Conservation (phyloP, 441 rosid species). For the Cnidoscolus chayamansa region DNA sequence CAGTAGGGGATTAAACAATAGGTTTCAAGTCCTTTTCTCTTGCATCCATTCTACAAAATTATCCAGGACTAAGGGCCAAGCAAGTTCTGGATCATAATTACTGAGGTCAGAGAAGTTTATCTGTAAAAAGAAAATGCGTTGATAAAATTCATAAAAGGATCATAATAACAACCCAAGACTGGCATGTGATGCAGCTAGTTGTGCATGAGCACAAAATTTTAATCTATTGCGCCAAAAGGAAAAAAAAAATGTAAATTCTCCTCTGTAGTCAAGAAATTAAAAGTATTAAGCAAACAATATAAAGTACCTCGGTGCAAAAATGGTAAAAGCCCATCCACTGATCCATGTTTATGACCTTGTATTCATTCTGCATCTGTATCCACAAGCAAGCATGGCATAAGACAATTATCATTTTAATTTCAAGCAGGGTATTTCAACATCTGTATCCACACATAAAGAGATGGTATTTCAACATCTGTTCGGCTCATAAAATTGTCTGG, state of each 20-base stretch:
- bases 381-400: neutral
- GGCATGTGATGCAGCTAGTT: neutral
- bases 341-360: constrained; percentile 56
- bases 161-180: neutral
- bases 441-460: neutral
- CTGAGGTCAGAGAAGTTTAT: constrained; percentile 50
- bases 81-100: constrained; percentile 47
- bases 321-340: constrained; percentile 59
- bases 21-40: constrained; percentile 52
- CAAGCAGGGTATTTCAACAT: neutral
- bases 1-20: constrained; percentile 29
- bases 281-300: neutral
- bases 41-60: constrained; percentile 60
- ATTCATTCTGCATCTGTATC: constrained; percentile 51
- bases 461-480: neutral
- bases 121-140: constrained; percentile 26
- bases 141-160: neutral
- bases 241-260: neutral
- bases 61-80: constrained; percentile 64
- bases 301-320: constrained; percentile 54
- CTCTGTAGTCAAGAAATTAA: neutral
- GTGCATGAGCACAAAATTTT: neutral
- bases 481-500: neutral
- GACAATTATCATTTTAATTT: neutral
- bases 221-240: no score